Conservation (phyloP, 164 flowering plant genomes). For the Vitis vinifera region ASM3070453v1 NC_081811.1:1598001-1598500, state of each 20-base stretch:
- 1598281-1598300: constrained; percentile 60
- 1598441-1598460: constrained; percentile 85
- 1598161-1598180: not conserved
- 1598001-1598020: constrained; percentile 38
- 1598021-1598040: constrained; percentile 48
- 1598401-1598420: constrained; percentile 94
- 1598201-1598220: not conserved
- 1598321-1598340: constrained; percentile 93
- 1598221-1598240: constrained; percentile 8
- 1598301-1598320: constrained; percentile 85
- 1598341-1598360: constrained; percentile 85
- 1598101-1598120: constrained; percentile 79
- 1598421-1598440: constrained; percentile 83
- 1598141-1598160: not conserved
- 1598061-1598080: constrained; percentile 82
- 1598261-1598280: constrained; percentile 52
- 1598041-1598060: constrained; percentile 54
- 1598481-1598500: constrained; percentile 3
- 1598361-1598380: constrained; percentile 72
- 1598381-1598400: constrained; percentile 78
- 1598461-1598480: constrained; percentile 13
- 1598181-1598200: not conserved
- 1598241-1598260: constrained; percentile 96
- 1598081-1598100: constrained; percentile 69
- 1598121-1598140: constrained; percentile 66